These are phyloP conservation scores for Nymphaea colorata DNA, from an alignment of 164 flowering plant species.

Conservation along the genomic window DNA sequence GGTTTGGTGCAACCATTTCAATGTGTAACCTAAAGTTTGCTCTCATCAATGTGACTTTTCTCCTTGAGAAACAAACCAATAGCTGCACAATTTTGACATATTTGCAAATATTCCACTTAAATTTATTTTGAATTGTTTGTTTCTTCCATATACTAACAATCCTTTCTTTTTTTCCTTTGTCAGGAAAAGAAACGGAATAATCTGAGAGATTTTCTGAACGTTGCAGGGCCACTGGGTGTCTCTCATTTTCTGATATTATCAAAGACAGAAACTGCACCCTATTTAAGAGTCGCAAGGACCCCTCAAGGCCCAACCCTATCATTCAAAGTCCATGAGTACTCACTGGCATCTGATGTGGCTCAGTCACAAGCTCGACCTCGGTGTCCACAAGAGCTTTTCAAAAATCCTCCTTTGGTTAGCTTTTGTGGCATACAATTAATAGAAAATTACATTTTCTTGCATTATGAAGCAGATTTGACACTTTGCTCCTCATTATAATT, in stretches of 20 bases:
- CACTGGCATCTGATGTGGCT: constrained; percentile 74
- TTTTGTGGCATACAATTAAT: not conserved
- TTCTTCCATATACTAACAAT: not conserved
- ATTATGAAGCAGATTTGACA: not conserved
- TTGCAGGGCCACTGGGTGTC: constrained; percentile 97
- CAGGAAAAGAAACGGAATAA: constrained; percentile 89
- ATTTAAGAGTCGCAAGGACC: constrained; percentile 76
- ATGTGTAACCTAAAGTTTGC: no score
- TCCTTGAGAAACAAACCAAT: no score
- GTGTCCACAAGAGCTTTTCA: constrained; percentile 81
- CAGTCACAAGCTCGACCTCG: constrained; percentile 79
- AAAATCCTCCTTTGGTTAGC: constrained; percentile 71
- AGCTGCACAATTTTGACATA: no score
- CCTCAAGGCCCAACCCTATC: constrained; percentile 96
- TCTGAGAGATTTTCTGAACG: constrained; percentile 79
- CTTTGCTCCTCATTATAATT: not conserved
- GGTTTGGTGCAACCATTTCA: no score
- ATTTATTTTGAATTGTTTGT: not conserved
- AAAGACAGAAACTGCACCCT: constrained; percentile 60
- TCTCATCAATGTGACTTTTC: no score
- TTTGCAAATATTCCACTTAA: no score
- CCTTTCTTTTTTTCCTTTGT: constrained; percentile 2
- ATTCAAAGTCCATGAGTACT: constrained; percentile 72
- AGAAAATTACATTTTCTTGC: not conserved
- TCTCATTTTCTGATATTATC: constrained; percentile 88